phyloP scores from a whole-genome alignment of 2,329 filamentous ascomycete species.

The Sclerotinia minor region DNA sequence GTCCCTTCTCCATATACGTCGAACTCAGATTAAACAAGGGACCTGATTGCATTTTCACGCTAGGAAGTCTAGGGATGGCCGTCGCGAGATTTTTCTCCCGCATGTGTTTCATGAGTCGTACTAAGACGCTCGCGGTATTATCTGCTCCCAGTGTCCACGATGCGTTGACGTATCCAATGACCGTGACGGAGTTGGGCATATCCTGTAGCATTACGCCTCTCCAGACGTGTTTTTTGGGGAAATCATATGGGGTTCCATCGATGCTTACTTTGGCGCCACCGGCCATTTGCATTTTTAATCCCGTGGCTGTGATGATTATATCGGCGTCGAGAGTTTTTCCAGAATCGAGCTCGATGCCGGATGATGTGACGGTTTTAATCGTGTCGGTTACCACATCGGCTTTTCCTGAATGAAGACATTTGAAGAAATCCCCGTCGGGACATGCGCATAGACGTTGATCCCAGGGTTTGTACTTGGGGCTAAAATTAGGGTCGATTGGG shows the following conservation, averaged over 20 bases:
- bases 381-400: slow-evolving; percentile 52
- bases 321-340: slow-evolving; percentile 54
- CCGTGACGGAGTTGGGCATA: slow-evolving; percentile 61
- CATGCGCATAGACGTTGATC: slow-evolving; percentile 74
- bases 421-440: slow-evolving; percentile 58
- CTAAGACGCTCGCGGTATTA: slow-evolving; percentile 34
- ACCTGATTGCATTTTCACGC: slow-evolving; percentile 24
- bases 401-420: slow-evolving; percentile 49
- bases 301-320: slow-evolving; percentile 69
- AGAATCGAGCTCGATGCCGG: slow-evolving; percentile 45
- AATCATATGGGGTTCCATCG: slow-evolving; percentile 53
- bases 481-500: slow-evolving; percentile 62
- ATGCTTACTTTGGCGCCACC: slow-evolving; percentile 54
- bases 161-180: slow-evolving; percentile 65
- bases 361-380: slow-evolving; percentile 53
- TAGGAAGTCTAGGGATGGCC: slow-evolving; percentile 30
- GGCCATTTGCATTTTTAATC: slow-evolving; percentile 59
- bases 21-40: slow-evolving; percentile 34
- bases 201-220: slow-evolving; percentile 65
- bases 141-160: slow-evolving; percentile 69
- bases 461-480: slow-evolving; percentile 65
- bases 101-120: slow-evolving; percentile 40
- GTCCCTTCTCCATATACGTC: slow-evolving; percentile 38
- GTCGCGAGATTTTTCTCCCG: slow-evolving; percentile 27
- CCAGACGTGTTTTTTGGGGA: slow-evolving; percentile 59